Evolutionary conservation across 305 asterid species (phyloP), one percentile per base, ranked within the genome.

Genomic region (Solanum chacoense): DNA sequence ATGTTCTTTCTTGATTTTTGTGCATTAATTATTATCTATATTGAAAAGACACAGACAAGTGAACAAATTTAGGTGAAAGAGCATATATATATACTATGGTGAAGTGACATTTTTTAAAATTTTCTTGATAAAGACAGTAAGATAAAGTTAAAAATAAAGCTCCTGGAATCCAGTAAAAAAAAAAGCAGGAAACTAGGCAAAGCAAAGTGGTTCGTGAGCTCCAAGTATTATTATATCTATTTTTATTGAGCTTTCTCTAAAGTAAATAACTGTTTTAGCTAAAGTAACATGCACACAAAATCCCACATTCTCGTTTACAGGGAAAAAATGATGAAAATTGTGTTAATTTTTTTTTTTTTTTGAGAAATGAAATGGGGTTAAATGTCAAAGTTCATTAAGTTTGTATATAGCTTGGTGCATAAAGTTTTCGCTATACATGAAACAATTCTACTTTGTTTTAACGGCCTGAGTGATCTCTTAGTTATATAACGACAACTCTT

Each of bases 81-180:
- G 32, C 85, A 40, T 18, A 74, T 63, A 24, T 5, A 50, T 50
- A 16, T 16, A n/a, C 7, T 28, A 55, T 55, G 78, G 78, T 24
- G 88, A 63, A 85, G 63, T 35, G 65, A 85, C 35, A 59, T n/a
- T 65, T 28, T 40, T 67, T 28, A 7, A 36, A 45, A 71, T 12
- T 18, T 84, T 4, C 45, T 40, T 24, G 26, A 37, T 36, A 45
- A 85, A 74, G 42, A 42, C 13, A 67, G 26, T 6, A 86, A 71
- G 26, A 36, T 34, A 89, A 86, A 88, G 88, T 80, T 42, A 8
- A 36, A 69, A 86, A 40, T 45, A 85, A 12, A 45, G 90, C 79
- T 72, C 94, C 94, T 59, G 93, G 90, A 91, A 91, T 92, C 92
- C 93, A 90, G 94, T 92, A 88, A 90, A 34, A 32, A 36, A 35